Evolutionary conservation across 2,329 filamentous ascomycete species (phyloP).

Genomic region (Thielaviopsis cerberus): DNA sequence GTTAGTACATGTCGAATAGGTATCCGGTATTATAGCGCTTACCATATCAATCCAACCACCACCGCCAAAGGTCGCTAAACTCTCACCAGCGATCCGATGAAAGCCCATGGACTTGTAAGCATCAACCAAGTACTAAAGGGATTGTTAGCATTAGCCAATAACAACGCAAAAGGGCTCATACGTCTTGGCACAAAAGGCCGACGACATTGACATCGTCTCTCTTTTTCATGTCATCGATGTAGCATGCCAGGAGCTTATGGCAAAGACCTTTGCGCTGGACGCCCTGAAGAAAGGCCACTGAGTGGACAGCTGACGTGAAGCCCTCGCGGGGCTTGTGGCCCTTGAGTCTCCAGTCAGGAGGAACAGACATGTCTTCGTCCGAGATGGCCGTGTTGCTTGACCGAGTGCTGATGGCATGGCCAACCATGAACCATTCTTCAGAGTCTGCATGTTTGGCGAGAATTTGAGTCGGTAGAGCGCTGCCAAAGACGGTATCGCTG

Average conservation of each 20-base stretch:
- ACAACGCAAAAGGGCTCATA: conserved; percentile 19
- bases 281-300: conserved; percentile 58
- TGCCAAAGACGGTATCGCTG: conserved; percentile 12
- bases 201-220: conserved; percentile 53
- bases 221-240: conserved; percentile 56
- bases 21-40: too few species aligned
- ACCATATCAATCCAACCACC: conserved; percentile 76
- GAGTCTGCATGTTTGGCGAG: conserved; percentile 4
- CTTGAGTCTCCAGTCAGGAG: conserved; percentile 43
- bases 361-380: conserved; percentile 59
- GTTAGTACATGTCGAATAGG: neutral
- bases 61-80: conserved; percentile 53
- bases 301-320: conserved; percentile 63
- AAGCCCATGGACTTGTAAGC: conserved; percentile 71
- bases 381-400: conserved; percentile 44
- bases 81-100: conserved; percentile 40
- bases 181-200: conserved; percentile 58
- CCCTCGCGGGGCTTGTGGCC: conserved; percentile 23
- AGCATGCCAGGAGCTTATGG: conserved; percentile 53
- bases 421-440: conserved; percentile 43
- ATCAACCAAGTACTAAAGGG: conserved; percentile 37
- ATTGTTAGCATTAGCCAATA: neutral
- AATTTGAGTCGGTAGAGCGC: neutral
- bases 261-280: conserved; percentile 60
- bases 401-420: conserved; percentile 60